These are phyloP conservation scores for Pseudocercospora cruenta DNA, from an alignment of 2,329 filamentous ascomycete species.

Conservation along the genomic window DNA sequence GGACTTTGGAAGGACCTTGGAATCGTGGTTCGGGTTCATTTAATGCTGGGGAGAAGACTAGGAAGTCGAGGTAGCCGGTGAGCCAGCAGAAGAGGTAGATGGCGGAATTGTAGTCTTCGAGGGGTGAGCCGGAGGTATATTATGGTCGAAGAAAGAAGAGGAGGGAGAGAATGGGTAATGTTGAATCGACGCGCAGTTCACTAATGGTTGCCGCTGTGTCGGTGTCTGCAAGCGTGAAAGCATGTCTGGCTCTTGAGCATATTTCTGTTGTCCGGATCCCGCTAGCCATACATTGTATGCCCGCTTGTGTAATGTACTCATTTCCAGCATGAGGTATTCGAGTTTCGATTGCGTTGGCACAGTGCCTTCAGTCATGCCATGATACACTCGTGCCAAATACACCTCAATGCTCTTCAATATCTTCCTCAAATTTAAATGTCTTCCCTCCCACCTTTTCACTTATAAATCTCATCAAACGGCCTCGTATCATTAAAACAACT, in stretches of 20 bases:
- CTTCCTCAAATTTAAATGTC: background rate
- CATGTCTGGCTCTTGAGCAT: background rate
- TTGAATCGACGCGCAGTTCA: background rate
- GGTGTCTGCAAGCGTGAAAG: background rate
- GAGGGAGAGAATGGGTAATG: background rate
- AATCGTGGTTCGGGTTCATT: background rate
- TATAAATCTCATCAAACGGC: slow-evolving; percentile 96
- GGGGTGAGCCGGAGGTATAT: background rate
- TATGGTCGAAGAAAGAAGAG: background rate
- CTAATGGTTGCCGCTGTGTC: background rate
- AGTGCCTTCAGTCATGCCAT: background rate
- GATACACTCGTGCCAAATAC: background rate
- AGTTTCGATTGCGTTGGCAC: background rate
- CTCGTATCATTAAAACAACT: slow-evolving; percentile 93
- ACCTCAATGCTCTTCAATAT: background rate
- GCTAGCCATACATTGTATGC: background rate
- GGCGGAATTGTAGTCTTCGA: background rate
- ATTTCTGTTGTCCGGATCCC: background rate
- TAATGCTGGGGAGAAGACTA: background rate
- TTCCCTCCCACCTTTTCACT: slow-evolving; percentile 48
- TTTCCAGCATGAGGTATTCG: background rate
- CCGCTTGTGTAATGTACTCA: background rate
- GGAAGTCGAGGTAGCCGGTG: background rate
- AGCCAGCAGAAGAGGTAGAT: background rate
- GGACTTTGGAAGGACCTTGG: background rate